Evolutionary conservation across 495 filamentous ascomycete species (phyloP).

Genomic region (Trichoderma reesei): DNA sequence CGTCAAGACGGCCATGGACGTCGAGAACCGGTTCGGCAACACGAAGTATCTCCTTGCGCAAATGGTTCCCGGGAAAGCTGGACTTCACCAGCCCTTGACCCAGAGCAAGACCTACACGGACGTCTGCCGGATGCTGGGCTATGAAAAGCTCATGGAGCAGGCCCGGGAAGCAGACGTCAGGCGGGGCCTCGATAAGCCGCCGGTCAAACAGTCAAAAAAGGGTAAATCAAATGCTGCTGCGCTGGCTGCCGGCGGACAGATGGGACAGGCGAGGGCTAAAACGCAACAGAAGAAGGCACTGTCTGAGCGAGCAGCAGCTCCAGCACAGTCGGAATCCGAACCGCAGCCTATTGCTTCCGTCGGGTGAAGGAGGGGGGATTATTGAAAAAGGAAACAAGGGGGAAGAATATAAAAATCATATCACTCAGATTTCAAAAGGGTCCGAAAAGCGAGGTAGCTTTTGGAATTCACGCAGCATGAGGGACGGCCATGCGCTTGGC

Average conservation of each 20-base stretch:
- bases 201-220: slow-evolving; percentile 41
- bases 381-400: not conserved
- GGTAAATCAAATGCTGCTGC: slow-evolving; percentile 25
- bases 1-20: slow-evolving; percentile 55
- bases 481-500: not conserved
- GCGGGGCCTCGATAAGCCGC: slow-evolving; percentile 34
- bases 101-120: slow-evolving; percentile 53
- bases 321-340: not conserved
- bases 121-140: slow-evolving; percentile 49
- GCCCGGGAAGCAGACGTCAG: slow-evolving; percentile 55
- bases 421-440: not conserved
- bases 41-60: slow-evolving; percentile 84
- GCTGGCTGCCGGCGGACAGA: slow-evolving; percentile 27
- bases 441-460: not conserved
- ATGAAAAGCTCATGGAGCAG: slow-evolving; percentile 46
- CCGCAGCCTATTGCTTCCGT: not conserved
- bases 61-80: slow-evolving; percentile 70
- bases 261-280: slow-evolving; percentile 19
- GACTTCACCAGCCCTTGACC: slow-evolving; percentile 45
- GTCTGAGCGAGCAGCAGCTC: slow-evolving; percentile 20
- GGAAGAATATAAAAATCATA: not conserved
- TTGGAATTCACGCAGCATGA: not conserved
- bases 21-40: slow-evolving; percentile 80
- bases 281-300: slow-evolving; percentile 21
- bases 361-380: not conserved